Evolutionary conservation across 495 filamentous ascomycete species (phyloP), one percentile per base, ranked within the genome.

Genomic region (Penicillium lividum): DNA sequence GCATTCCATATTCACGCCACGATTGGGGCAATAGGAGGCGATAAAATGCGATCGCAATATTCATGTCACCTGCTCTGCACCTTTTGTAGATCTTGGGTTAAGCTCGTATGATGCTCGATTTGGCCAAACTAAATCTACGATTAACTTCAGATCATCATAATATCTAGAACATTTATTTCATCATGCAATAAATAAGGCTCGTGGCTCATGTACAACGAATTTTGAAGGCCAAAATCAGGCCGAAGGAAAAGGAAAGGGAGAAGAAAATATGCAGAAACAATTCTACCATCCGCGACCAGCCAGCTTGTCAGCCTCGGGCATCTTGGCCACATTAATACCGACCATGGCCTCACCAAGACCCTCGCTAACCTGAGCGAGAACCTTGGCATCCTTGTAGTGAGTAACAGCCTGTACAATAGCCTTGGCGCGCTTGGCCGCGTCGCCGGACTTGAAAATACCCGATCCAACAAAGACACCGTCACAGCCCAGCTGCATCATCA

Each of bases 401-500:
- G 92, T 93, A 8, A 91, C 89, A 13, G 94, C 95, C 77, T 95
- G 89, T 52, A 98, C 94, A 65, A 98, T 97, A 34, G 94, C 94
- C 73, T 85, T 87, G 7, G 94, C 94, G 63, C 94, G 82, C 82
- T 91, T 87, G 47, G 84, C 81, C 25, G 94, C 89, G 75, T 98
- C 86, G 11, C 93, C 95, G 10, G 82, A 87, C 85, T 98, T 98
- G 82, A 98, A 98, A 73, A 98, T 98, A 40, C 94, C 94, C 46
- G 86, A 90, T 31, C 94, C 94, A 46, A 98, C 94, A 68, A 98
- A 98, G 31, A 98, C 94, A 54, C 94, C 94, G 69, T 98, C 94
- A 69, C 94, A 98, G 57, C 94, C 94, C 54, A 98, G 77, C 77
- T 97, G 92, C 94, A 98, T 98, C 94, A 98, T 98, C 40, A 98